Evolutionary conservation across 2,329 filamentous ascomycete species (phyloP).

Genomic region (Juglanconis oblonga): DNA sequence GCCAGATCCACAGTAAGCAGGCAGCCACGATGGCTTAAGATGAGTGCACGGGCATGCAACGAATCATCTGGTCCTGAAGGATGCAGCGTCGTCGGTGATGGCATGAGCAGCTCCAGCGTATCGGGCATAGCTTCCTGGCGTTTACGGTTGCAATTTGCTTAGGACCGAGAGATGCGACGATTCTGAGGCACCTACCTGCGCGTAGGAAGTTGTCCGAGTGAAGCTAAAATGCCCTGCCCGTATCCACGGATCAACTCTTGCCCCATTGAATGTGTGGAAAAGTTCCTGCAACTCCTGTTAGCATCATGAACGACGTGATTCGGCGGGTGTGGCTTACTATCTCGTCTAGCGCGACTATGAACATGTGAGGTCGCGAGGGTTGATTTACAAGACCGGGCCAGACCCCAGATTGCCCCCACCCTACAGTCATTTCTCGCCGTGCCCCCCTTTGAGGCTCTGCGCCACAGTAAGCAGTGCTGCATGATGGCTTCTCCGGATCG

Average conservation of each 20-base stretch:
- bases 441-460: not conserved
- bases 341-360: not conserved
- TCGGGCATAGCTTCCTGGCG: conserved; percentile 2
- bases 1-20: not conserved
- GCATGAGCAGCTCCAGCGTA: not conserved
- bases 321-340: not conserved
- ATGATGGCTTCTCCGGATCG: not conserved
- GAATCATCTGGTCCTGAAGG: not conserved
- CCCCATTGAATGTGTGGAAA: too few relatives aligned
- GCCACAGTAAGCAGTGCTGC: conserved; percentile 5
- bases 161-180: not conserved
- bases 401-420: not conserved
- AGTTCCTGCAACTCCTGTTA: not conserved
- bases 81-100: not conserved
- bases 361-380: not conserved
- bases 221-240: not conserved
- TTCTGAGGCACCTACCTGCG: not conserved
- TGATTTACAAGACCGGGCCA: not conserved
- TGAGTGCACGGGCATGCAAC: not conserved
- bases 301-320: not conserved
- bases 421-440: not conserved
- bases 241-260: too few relatives aligned
- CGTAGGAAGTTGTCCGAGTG: not conserved
- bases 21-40: not conserved
- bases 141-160: not conserved